Evolutionary conservation across 345 rosid genomes (phyloP), one percentile per base, ranked within the genome.

Genomic region (Anastatica hierochuntica): DNA sequence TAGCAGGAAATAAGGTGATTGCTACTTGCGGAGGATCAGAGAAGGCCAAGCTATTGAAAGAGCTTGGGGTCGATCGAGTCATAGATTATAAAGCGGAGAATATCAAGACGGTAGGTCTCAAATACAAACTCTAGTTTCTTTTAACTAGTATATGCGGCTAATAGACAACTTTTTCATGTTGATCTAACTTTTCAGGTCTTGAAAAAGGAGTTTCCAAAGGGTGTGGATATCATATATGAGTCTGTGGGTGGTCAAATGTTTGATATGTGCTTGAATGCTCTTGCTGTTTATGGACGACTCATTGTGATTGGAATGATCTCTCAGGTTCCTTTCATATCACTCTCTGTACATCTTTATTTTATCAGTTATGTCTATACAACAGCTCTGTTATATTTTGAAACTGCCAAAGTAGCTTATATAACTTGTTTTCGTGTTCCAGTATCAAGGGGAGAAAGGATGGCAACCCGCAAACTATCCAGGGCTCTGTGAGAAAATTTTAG

Each of bases 191-290:
- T 5, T 14, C 84, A 92, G 98, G 90, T 84, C 60, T 71, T 87
- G 26, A 81, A 74, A 72, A 71, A 75, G 67, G 96, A 90, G 70
- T 90, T 74, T 51, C 90, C 96, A 15, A 78, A 78, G 60, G 98
- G 98, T 41, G 53, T 87, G 2, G 88, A 92, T 72, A 79, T 84
- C 48, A 73, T 79, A 57, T 92, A 92, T 11, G 98, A 92, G 74
- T 92, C 98, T 37, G 95, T 92, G 43, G 98, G 98, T 36, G 96
- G 98, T 36, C 75, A 79, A 64, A 82, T 92, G 96, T 83, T 92
- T 63, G 76, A 83, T 64, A 30, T 87, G 62, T 87, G 98, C 63
- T 69, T 87, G 63, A 84, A 83, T 65, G 89, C 98, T 48, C 70
- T 92, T 67, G 94, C 94, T 33, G 72, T 92, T 43, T 72, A 71